Base-by-base conservation (phyloP, 192 early-diverging fungal species). In the Rhizophagus prolifer region DNA sequence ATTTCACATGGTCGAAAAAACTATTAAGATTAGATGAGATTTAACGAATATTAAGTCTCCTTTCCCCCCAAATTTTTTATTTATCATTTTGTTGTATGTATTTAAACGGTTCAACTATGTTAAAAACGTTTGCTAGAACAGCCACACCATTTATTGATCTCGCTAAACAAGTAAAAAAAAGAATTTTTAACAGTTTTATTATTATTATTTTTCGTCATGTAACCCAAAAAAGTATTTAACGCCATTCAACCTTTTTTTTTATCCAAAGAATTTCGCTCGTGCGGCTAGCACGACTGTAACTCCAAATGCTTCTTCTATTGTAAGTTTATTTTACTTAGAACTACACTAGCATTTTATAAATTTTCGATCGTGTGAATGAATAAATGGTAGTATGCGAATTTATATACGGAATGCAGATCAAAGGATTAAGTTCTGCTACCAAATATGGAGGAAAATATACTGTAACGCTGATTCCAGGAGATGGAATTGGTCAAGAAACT, bases 401-500 rank as follows among this genome's bases (percentile, higher is more conserved):
- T 25, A 64, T 16, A 63, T 63, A 13, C 10, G 25, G 9, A 64
- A 7, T 28, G 23, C 19, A 13, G 16, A 6, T 64, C 23, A 64
- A 28, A 28, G 13, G 62, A 10, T 64, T 64, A 14, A 63, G 4
- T 0, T 25, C 30, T n/a, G 12, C 79, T 71, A 89, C 86, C 71
- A 89, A 88, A 79, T 97, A 98, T 88, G 96, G 96, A 61, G 97
- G 97, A 63, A 91, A 90, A 28, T 93, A 96, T 89, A 98, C 95
- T 58, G 94, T 98, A 62, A 98, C 97, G 38, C 89, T 99, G 72
- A 97, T 99, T 78, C 97, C 97, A 54, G 97, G 97, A 82, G 97
- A 99, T 86, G 97, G 97, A 85, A 92, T 99, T 79, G 97, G 97
- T 78, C 90, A 93, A 80, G 97, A 99, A 82, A 94, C 93, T 79